A percentile compares a stretch with the other conserved stretches of the same genome.
These are phyloP conservation scores for Pichia kudriavzevii DNA, from an alignment of 1,139 yeast species.

Conservation along the genomic window DNA sequence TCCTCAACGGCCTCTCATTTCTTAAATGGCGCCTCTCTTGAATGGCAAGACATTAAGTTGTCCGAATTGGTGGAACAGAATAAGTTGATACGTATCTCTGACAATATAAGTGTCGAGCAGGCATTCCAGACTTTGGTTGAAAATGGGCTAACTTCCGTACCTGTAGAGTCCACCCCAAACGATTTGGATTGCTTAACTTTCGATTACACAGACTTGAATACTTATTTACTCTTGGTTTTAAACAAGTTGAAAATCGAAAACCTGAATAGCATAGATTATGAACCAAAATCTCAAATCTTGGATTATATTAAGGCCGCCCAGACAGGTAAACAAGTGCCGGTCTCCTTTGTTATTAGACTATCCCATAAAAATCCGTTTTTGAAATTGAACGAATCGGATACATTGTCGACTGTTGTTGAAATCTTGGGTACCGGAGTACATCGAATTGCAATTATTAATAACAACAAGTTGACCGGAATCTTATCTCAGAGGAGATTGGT, in stretches of 20 bases:
- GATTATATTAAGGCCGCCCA: slow-evolving; percentile 42
- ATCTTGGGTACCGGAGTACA: slow-evolving; percentile 89
- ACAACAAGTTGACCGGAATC: slow-evolving; percentile 57
- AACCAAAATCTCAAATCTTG: slow-evolving; percentile 28
- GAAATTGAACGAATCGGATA: slow-evolving; percentile 61
- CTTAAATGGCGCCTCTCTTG: slow-evolving; percentile 30
- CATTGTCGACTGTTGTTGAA: slow-evolving; percentile 68
- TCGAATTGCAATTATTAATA: slow-evolving; percentile 73
- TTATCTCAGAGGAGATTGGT: slow-evolving; percentile 83
- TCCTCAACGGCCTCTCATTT: slow-evolving; percentile 23
- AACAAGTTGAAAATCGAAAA: slow-evolving; percentile 29
- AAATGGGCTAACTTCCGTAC: slow-evolving; percentile 76
- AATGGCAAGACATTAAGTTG: slow-evolving; percentile 71
- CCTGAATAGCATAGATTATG: slow-evolving; percentile 23
- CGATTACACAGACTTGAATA: slow-evolving; percentile 86
- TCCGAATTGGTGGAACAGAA: slow-evolving; percentile 72
- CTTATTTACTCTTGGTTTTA: slow-evolving; percentile 41
- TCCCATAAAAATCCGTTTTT: slow-evolving; percentile 85
- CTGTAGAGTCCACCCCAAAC: slow-evolving; percentile 51
- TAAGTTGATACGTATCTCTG: slow-evolving; percentile 63
- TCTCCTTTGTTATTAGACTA: slow-evolving; percentile 65
- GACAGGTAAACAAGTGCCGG: slow-evolving; percentile 69
- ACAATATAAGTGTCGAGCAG: slow-evolving; percentile 63
- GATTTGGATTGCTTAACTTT: slow-evolving; percentile 71
- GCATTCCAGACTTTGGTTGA: slow-evolving; percentile 74